Percentiles rank a stretch among this genome's conserved stretches.
phyloP scores from a whole-genome alignment of 2,329 filamentous ascomycete genomes.

The Xylariomycetidae sp. region DNA sequence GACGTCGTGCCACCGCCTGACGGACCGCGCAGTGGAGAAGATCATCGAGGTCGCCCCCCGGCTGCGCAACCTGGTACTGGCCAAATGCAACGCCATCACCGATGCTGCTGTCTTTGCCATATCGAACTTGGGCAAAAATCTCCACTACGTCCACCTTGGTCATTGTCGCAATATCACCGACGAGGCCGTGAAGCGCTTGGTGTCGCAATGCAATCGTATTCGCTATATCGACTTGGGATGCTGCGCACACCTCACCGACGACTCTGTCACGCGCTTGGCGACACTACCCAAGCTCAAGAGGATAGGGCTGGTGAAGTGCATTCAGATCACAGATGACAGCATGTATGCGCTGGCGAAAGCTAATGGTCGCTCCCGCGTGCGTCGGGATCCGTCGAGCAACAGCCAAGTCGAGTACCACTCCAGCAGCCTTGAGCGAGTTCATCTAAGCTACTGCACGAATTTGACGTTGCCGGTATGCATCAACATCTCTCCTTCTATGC shows the following conservation, averaged over 20 bases:
- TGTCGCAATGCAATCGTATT: constrained; percentile 85
- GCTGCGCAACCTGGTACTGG: constrained; percentile 85
- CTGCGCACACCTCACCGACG: constrained; percentile 82
- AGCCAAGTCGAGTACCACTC: constrained; percentile 46
- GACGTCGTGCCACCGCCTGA: constrained; percentile 79
- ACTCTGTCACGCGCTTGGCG: constrained; percentile 78
- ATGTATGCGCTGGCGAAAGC: constrained; percentile 79
- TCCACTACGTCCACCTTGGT: constrained; percentile 94
- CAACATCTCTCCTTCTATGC: not conserved
- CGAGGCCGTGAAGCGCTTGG: constrained; percentile 76
- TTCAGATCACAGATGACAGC: constrained; percentile 82
- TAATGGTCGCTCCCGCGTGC: constrained; percentile 47
- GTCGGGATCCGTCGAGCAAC: constrained; percentile 44
- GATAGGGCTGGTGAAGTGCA: constrained; percentile 93
- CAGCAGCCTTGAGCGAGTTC: constrained; percentile 81
- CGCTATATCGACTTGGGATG: constrained; percentile 98
- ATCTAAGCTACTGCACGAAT: constrained; percentile 90
- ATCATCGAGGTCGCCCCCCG: constrained; percentile 85
- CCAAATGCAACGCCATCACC: constrained; percentile 91
- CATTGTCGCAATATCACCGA: constrained; percentile 93
- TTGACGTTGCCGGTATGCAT: constrained; percentile 68
- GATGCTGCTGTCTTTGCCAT: constrained; percentile 85
- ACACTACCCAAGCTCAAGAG: constrained; percentile 87
- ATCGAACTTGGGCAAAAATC: constrained; percentile 83
- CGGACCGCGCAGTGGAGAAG: constrained; percentile 80